Evolutionary conservation across 768 basidiomycete genomes (phyloP), one percentile per base, ranked within the genome.

Genomic region (Kondoa subrosea): DNA sequence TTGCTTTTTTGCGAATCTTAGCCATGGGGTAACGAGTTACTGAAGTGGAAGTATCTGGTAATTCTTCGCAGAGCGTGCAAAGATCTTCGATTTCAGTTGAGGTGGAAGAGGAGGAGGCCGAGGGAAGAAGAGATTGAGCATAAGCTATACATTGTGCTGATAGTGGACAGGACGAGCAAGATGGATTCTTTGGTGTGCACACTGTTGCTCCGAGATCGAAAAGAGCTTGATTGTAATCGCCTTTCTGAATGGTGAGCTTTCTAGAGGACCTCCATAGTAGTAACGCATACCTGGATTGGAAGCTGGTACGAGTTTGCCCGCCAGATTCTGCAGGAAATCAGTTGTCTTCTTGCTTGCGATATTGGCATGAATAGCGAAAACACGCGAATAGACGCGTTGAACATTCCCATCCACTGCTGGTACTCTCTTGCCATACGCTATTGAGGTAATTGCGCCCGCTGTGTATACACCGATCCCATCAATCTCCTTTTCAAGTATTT

Each of bases 141-240:
- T 85, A 86, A 0, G 87, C 91, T 21, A 79, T 77, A 73, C 92
- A 97, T 78, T 83, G 82, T 26, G 78, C 69, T 60, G 77, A 81
- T 57, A 96, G 72, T 25, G 91, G 89, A 77, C 92, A 96, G 21
- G 78, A 73, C 21, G 73, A 77, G 73, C 92, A 96, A 25, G 79
- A 77, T 12, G 92, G 92, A 70, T 87, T 83, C 69, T 84, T 85
- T 56, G 88, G 85, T 76, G 72, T 91, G 79, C 92, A 97, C 1
- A 95, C 83, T 1, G 90, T 93, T 75, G 88, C 88, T 62, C 92
- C 92, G 4, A 96, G 83, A 75, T 97, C 92, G 76, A 96, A 96
- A 64, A 97, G 80, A 16, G 88, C 91, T 78, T 95, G 87, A 1
- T 61, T 56, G 25, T 30, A 2, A 12, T 59, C 21, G n/a, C n/a